Evolutionary conservation across 768 basidiomycete species (phyloP), one percentile per base, ranked within the genome.

Genomic region (Mycena rebaudengoi): DNA sequence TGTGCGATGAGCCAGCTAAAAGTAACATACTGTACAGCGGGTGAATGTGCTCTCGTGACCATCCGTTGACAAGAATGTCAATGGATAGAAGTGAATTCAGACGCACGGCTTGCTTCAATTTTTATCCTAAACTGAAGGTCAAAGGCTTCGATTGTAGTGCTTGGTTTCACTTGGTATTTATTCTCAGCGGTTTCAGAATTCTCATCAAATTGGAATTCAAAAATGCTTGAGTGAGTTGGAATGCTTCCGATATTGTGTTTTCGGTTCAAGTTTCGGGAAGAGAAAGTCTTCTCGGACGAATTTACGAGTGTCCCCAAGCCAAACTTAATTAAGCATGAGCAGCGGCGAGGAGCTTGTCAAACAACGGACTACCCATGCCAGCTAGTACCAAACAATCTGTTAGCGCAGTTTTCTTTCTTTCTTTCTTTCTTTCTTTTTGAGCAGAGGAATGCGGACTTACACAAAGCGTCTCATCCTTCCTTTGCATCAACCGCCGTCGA

Each of bases 1-100:
- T 32, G 48, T 49, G 48, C 30, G 29, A 49, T 49, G 48, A 30
- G 48, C 48, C 29, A 49, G 30, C 48, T 32, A 49, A 49, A 49
- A 49, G 30, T 49, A 49, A 49, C 48, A 49, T 49, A 32, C n/a
- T 49, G 48, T 49, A 49, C 48, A 49, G 48, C 48, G 48, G 48
- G 48, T 49, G 30, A 49, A 49, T 49, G 48, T 49, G 48, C 30
- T 49, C 48, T 49, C 48, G 28, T 49, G 48, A 49, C 48, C 48
- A 49, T 49, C 30, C 30, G 48, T 49, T 49, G 48, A 23, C 13
- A 18, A 48, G 45, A 48, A 48, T 37, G 35, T 37, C 35, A 37
- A n/a, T n/a, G n/a, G n/a, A n/a, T n/a, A n/a, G n/a, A n/a, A n/a
- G 45, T 48, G 45, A 48, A 48, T 48, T 48, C 35, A 29, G 28